phyloP scores from a whole-genome alignment of 2,329 filamentous ascomycete species.

The Colletotrichum eleusines region DNA sequence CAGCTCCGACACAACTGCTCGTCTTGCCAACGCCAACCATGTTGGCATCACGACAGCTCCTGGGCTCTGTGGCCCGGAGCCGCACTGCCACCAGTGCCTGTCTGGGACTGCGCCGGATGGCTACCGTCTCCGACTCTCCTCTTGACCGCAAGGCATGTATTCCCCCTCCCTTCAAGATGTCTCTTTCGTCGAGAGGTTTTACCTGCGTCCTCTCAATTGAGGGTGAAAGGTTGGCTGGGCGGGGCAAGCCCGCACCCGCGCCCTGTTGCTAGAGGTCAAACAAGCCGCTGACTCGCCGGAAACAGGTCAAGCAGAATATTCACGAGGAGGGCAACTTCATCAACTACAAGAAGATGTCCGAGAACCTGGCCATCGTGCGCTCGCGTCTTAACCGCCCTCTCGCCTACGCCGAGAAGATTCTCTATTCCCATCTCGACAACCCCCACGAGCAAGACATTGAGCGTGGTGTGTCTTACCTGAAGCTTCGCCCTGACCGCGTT shows the following conservation, averaged over 20 bases:
- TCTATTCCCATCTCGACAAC: slow-evolving; percentile 98
- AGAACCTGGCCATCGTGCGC: slow-evolving; percentile 94
- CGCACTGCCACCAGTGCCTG: slow-evolving; percentile 67
- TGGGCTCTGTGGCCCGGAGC: slow-evolving; percentile 73
- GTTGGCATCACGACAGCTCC: slow-evolving; percentile 78
- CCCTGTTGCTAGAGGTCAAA: not conserved
- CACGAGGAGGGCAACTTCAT: slow-evolving; percentile 97
- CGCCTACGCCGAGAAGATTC: slow-evolving; percentile 97
- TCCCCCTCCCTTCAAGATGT: not conserved
- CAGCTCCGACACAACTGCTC: slow-evolving; percentile 43
- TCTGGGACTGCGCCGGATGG: slow-evolving; percentile 78
- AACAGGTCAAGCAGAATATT: slow-evolving; percentile 90
- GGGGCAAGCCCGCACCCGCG: not conserved
- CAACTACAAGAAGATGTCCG: slow-evolving; percentile 99
- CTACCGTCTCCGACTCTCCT: slow-evolving; percentile 86
- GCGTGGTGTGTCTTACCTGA: slow-evolving; percentile 95
- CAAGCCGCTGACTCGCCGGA: slow-evolving; percentile 17
- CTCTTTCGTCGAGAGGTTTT: no score
- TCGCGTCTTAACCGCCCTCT: slow-evolving; percentile 90
- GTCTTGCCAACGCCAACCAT: slow-evolving; percentile 62
- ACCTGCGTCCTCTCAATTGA: no score
- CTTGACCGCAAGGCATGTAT: slow-evolving; percentile 87
- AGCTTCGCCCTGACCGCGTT: slow-evolving; percentile 95
- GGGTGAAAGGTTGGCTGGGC: not conserved
- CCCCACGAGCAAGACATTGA: slow-evolving; percentile 96